These are phyloP conservation scores for Talaromyces islandicus DNA, from an alignment of 2,329 filamentous ascomycete species.

Conservation along the genomic window DNA sequence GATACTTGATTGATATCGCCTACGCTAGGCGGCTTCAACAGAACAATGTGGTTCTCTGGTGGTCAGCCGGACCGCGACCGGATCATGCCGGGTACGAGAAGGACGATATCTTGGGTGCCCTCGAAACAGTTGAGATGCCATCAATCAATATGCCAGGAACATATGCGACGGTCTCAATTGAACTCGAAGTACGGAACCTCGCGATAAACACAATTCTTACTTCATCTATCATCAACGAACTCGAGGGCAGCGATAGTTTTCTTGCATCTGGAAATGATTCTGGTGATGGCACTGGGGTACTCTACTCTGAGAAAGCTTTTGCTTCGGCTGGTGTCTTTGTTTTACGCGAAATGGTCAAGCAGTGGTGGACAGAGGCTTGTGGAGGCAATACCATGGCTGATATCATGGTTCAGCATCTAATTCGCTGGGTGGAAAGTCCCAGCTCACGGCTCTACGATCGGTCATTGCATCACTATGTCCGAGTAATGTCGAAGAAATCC, in stretches of 20 bases:
- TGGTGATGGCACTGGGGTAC: conserved; percentile 59
- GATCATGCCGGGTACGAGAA: conserved; percentile 95
- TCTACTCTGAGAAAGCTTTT: conserved; percentile 85
- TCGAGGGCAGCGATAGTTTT: conserved; percentile 81
- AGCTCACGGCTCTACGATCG: conserved; percentile 93
- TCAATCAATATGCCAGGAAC: conserved; percentile 88
- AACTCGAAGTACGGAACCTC: conserved; percentile 87
- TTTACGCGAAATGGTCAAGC: conserved; percentile 94
- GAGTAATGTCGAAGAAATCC: conserved; percentile 97
- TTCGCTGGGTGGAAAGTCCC: conserved; percentile 93
- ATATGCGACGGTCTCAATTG: conserved; percentile 93
- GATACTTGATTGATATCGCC: conserved; percentile 90
- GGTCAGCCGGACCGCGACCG: conserved; percentile 78
- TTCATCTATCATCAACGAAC: conserved; percentile 91
- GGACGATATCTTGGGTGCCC: conserved; percentile 75
- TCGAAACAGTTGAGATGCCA: conserved; percentile 88
- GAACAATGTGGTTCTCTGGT: conserved; percentile 94
- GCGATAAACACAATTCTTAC: conserved; percentile 97
- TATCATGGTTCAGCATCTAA: conserved; percentile 92
- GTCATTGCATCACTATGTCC: conserved; percentile 91
- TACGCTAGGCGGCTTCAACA: conserved; percentile 86
- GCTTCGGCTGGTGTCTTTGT: conserved; percentile 87
- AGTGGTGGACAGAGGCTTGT: conserved; percentile 95
- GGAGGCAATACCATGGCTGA: conserved; percentile 90
- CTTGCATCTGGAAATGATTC: conserved; percentile 67